Base-by-base conservation (phyloP, 257 asterid genomes). In the Anisodus acutangulus region DNA sequence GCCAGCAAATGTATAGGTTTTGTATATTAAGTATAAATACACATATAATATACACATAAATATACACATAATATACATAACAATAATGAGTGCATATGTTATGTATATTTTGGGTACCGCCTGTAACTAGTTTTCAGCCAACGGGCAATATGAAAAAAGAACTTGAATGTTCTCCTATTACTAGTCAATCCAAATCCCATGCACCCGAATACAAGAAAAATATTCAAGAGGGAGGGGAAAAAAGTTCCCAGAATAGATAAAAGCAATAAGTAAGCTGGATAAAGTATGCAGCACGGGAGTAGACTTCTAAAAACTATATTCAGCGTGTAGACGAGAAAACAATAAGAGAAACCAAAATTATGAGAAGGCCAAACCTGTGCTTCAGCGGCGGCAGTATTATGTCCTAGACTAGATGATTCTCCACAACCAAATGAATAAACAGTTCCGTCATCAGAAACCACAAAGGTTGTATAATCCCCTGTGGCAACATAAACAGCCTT, bases 381-480 rank as follows among this genome's bases (percentile, higher is more conserved):
- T 69, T 94, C 97, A 35, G 78, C 90, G 43, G 81, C 90, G 3
- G 83, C 95, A 31, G 91, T 84, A 85, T 91, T 92, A 62, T 95
- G 99, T 72, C 99, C 99, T 47, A 97, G 98, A 86, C 98, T 95
- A 17, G 98, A 97, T 0, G 98, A 95, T 86, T 92, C 97, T 60
- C 98, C 99, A 84, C 99, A 97, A 4, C 99, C 99, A 64, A 97
- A 97, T 37, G 98, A 97, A 84, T 97, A 97, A 8, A 97, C 99
- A 31, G 89, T 92, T 8, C 99, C 99, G 43, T 83, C 89, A 43
- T 93, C 97, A 43, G 98, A 93, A 87, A 97, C 98, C 13, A 97
- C 97, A 41, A 95, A 97, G 59, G 99, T 97, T 3, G 98, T 97
- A 60, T 97, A 97, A 72, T 95, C 98, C 53, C 99, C 99, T 0